These are phyloP conservation scores for Russula compacta DNA, from an alignment of 768 basidiomycete species.

Conservation along the genomic window DNA sequence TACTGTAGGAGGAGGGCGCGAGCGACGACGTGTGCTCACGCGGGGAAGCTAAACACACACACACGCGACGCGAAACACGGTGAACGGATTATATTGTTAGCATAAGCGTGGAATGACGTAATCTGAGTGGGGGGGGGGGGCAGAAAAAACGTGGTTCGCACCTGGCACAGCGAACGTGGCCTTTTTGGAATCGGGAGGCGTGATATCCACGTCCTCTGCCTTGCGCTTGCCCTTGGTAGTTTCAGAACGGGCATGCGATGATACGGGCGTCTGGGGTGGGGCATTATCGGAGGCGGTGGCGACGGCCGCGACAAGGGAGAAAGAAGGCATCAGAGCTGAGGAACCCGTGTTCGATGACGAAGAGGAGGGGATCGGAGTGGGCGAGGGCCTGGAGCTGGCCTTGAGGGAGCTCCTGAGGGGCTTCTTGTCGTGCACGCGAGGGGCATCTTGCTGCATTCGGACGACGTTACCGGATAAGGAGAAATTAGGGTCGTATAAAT, in stretches of 20 bases:
- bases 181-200: slow-evolving; percentile 54
- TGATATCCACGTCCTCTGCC: slow-evolving; percentile 61
- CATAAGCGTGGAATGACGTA: slow-evolving; percentile 12
- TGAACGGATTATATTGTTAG: not conserved
- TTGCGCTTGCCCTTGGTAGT: slow-evolving; percentile 56
- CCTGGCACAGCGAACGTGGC: slow-evolving; percentile 56
- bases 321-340: not conserved
- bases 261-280: slow-evolving; percentile 11
- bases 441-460: slow-evolving; percentile 14
- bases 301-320: slow-evolving; percentile 15
- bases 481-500: slow-evolving; percentile 14
- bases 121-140: not conserved
- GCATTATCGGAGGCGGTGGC: slow-evolving; percentile 26
- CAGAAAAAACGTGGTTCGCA: slow-evolving; percentile 29
- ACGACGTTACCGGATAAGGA: slow-evolving; percentile 7
- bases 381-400: slow-evolving; percentile 8
- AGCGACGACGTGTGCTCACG: slow-evolving; percentile 34
- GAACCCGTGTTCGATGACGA: slow-evolving; percentile 9
- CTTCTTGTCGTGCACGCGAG: slow-evolving; percentile 15
- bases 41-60: slow-evolving; percentile 21
- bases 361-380: slow-evolving; percentile 15
- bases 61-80: no score
- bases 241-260: slow-evolving; percentile 24
- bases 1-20: slow-evolving; percentile 64
- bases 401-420: slow-evolving; percentile 19